Conservation (phyloP, 2,329 filamentous ascomycete species). For the Corynespora cassiicola region DNA sequence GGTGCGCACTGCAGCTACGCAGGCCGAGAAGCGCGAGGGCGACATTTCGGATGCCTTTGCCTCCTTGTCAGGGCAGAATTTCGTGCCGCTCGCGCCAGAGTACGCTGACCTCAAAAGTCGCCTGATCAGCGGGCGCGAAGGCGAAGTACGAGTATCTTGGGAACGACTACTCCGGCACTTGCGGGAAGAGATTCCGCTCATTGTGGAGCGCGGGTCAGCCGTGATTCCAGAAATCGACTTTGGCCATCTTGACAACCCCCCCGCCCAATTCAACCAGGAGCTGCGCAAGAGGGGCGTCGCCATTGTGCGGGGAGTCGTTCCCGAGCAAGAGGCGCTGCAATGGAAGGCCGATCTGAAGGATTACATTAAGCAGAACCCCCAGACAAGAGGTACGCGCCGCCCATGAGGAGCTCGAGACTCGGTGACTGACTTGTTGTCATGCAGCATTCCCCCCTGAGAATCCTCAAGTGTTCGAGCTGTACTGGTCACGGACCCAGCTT, state of each 20-base stretch:
- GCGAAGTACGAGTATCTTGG: conserved; percentile 54
- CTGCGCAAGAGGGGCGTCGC: conserved; percentile 64
- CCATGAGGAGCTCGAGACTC: no score
- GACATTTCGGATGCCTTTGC: conserved; percentile 60
- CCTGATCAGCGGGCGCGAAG: conserved; percentile 56
- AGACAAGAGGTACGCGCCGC: conserved; percentile 43
- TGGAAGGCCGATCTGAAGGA: conserved; percentile 53
- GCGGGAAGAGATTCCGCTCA: conserved; percentile 53
- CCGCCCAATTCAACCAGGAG: conserved; percentile 62
- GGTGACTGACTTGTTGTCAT: background rate
- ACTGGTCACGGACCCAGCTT: conserved; percentile 57
- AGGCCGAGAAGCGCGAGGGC: conserved; percentile 52
- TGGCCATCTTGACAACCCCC: conserved; percentile 54
- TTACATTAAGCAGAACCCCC: conserved; percentile 55
- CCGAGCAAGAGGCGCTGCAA: conserved; percentile 50
- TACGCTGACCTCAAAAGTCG: conserved; percentile 54
- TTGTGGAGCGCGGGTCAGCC: conserved; percentile 49
- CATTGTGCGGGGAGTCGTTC: conserved; percentile 54
- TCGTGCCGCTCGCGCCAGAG: conserved; percentile 51
- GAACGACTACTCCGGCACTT: conserved; percentile 51
- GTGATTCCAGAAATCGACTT: conserved; percentile 56
- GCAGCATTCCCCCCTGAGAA: conserved; percentile 56
- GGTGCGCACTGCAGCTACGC: conserved; percentile 36
- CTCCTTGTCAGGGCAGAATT: conserved; percentile 55
- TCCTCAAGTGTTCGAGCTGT: conserved; percentile 59